Evolutionary conservation across 257 asterid genomes (phyloP).

Genomic region (Solanum arcanum): DNA sequence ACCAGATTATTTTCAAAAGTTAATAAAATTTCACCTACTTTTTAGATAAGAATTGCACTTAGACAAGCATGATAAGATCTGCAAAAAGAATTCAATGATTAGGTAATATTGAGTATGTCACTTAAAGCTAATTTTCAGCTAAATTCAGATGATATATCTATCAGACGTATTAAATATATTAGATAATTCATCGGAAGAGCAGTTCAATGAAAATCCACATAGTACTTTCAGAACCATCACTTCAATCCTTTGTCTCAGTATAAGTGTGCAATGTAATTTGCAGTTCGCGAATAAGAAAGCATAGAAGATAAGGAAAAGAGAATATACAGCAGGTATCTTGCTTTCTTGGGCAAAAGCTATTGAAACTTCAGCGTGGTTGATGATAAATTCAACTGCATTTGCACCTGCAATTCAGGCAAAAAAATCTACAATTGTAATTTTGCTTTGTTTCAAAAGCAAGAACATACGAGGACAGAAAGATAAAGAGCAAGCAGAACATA

Average conservation of each 20-base stretch:
- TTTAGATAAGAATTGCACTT: slow-evolving; percentile 49
- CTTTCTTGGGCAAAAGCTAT: slow-evolving; percentile 65
- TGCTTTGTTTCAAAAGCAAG: neutral
- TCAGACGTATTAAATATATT: neutral
- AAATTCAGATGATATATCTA: neutral
- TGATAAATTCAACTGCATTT: slow-evolving; percentile 88
- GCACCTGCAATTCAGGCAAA: slow-evolving; percentile 42
- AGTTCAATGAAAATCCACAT: neutral
- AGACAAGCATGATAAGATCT: slow-evolving; percentile 69
- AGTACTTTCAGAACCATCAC: neutral
- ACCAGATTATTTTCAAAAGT: neutral
- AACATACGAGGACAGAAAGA: neutral
- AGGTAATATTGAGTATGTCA: neutral
- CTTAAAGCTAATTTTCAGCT: neutral
- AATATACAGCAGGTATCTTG: slow-evolving; percentile 55
- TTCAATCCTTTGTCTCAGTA: neutral
- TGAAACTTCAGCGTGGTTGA: slow-evolving; percentile 87
- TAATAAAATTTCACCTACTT: slow-evolving; percentile 36
- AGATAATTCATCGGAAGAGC: neutral
- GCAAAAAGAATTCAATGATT: slow-evolving; percentile 19
- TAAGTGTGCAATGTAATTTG: neutral
- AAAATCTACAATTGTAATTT: neutral
- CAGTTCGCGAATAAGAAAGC: neutral
- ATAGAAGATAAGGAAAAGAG: neutral
- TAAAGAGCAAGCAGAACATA: slow-evolving; percentile 12